Evolutionary conservation across 2,329 filamentous ascomycete genomes (phyloP), one percentile per base, ranked within the genome.

Genomic region (Dactylonectria macrodidyma): DNA sequence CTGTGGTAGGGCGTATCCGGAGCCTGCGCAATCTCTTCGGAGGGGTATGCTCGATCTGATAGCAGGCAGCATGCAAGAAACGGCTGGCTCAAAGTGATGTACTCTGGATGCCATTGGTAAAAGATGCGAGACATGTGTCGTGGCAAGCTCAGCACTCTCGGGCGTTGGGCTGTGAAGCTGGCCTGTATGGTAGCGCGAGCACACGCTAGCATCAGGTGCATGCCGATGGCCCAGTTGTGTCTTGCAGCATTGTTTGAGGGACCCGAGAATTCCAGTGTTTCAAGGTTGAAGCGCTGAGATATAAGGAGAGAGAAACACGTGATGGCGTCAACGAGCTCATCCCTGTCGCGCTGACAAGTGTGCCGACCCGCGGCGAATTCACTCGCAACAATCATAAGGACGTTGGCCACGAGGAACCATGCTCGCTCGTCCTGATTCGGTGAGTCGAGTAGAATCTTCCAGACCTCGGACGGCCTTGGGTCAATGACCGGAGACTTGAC

Each of bases 361-460:
- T 54, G 24, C 10, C 33, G 48, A 54, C 24, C 36, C 22, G 48
- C 26, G 10, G 14, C 38, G 30, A 46, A 44, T 19, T 61, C 59
- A 38, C 38, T 33, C 3, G 48, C 36, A 34, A 62, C n/a, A 14
- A 16, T 44, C 59, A 61, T 61, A 19, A 61, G 50, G 22, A 46
- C 22, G 59, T 61, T 62, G 26, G 59, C 50, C 51, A 62, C n/a
- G 6, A 62, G 50, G 34, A 55, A 62, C 59, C 59, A 62, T 9
- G 59, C 59, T 24, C 59, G 50, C 34, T 62, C 59, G 24, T 55
- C 50, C 30, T 62, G 59, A 26, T 62, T 62, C 22, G 59, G 59
- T 44, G 59, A 62, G 26, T 62, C 50, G 10, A 55, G 7, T 3
- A 62, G 50, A n/a, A 22, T 30, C 50, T 62, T 62, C 59, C 59